Conservation (phyloP, 257 asterid genomes). For the Handroanthus guayacan region DNA sequence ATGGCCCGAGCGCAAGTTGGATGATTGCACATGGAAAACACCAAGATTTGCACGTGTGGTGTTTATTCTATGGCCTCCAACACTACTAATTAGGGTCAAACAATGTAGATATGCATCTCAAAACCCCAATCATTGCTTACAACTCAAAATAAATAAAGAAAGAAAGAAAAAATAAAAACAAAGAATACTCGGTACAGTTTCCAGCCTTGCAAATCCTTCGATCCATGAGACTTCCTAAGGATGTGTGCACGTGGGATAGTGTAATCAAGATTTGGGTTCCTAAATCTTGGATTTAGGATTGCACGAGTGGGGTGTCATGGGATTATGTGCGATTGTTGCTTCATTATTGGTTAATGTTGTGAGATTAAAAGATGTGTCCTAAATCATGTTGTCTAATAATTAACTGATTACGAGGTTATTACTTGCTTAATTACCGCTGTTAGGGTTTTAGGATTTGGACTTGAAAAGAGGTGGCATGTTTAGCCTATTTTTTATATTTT, state of each 20-base stretch:
- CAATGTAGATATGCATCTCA: conserved; percentile 31
- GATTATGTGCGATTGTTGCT: conserved; percentile 16
- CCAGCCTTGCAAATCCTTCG: conserved; percentile 41
- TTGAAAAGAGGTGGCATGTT: conserved; percentile 12
- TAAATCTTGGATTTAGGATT: conserved; percentile 26
- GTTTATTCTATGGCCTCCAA: conserved; percentile 12
- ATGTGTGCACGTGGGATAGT: conserved; percentile 42
- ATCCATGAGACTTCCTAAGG: conserved; percentile 9
- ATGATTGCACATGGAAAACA: conserved; percentile 30
- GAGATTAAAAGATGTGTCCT: conserved; percentile 27
- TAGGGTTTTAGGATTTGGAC: conserved; percentile 1
- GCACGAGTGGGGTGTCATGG: conserved; percentile 43
- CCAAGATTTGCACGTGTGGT: conserved; percentile 37
- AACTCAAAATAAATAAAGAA: conserved; percentile 3
- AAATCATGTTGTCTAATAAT: conserved; percentile 21
- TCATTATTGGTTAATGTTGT: conserved; percentile 21
- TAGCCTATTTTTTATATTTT: background rate
- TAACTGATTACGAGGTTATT: conserved; percentile 21
- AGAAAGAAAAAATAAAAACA: background rate
- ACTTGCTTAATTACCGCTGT: background rate
- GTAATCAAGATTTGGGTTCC: conserved; percentile 31
- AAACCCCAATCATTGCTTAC: conserved; percentile 48
- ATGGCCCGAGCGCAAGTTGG: background rate
- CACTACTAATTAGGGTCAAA: conserved; percentile 30
- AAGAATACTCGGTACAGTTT: conserved; percentile 29